Evolutionary conservation across 2,329 filamentous ascomycete species (phyloP), one percentile per base, ranked within the genome.

Genomic region (Neonectria neomacrospora): DNA sequence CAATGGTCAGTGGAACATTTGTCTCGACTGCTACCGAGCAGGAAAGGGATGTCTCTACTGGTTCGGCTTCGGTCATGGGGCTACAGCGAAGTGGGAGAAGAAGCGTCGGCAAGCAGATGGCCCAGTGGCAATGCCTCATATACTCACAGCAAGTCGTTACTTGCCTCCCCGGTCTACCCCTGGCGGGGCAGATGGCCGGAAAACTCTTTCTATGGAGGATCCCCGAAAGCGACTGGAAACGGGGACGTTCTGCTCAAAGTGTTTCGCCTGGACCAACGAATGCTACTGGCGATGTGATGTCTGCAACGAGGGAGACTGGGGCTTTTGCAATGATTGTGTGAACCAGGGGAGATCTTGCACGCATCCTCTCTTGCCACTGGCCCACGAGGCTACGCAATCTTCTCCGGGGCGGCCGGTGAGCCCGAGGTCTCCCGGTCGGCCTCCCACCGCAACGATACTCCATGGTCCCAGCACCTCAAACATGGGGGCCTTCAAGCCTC

Each of bases 281-380:
- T 96, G 93, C 78, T 97, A 92, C 78, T 98, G 94, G 95, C 90
- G 92, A 66, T 98, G 95, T 76, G 88, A 91, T 63, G 77, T 85
- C 26, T 98, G 95, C 79, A 97, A 97, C 71, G 89, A 96, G 66
- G 95, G 93, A 5, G 94, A 96, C 74, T 98, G 94, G 94, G 95
- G 95, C 0, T 97, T 93, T 75, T 98, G 95, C 79, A 93, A 94
- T 71, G 81, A 85, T 64, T 98, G 95, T 69, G 93, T 97, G 30
- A 94, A 95, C 63, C 89, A 90, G 76, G 94, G 93, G 16, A 85
- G 85, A 63, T 91, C 89, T 63, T 98, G 95, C 78, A 91, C 90
- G 0, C 95, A 98, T 74, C 85, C 91, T 7, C 83, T 98, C 1
- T 81, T 97, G 1, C 93, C 94, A 0, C 81, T 97, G 47, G 87